These are phyloP conservation scores for Hypoxylon lenormandii DNA, from an alignment of 495 filamentous ascomycete genomes.

Conservation along the genomic window DNA sequence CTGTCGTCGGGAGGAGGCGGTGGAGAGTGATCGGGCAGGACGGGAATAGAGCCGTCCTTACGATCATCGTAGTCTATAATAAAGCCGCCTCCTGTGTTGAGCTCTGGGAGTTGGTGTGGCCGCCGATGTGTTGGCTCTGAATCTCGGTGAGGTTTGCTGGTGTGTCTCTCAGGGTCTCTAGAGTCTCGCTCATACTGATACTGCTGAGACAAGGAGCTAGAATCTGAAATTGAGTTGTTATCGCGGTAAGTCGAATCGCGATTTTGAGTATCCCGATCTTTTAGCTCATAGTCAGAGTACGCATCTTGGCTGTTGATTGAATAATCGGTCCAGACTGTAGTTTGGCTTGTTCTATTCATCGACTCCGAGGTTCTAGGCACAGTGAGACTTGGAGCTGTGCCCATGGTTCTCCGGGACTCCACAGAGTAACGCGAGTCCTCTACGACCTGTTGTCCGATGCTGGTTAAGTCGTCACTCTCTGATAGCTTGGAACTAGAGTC, in stretches of 20 bases:
- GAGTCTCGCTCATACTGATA: slow-evolving; percentile 44
- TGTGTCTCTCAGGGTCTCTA: slow-evolving; percentile 37
- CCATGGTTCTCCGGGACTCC: slow-evolving; percentile 48
- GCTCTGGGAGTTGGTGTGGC: slow-evolving; percentile 55
- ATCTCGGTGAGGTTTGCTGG: slow-evolving; percentile 34
- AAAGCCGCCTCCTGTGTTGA: slow-evolving; percentile 54
- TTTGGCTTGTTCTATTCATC: slow-evolving; percentile 62
- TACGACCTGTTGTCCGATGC: slow-evolving; percentile 15
- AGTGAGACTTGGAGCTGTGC: slow-evolving; percentile 50
- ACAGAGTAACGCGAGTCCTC: slow-evolving; percentile 45
- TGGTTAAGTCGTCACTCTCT: slow-evolving; percentile 23
- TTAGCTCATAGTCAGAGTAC: slow-evolving; percentile 45
- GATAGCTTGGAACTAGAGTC: slow-evolving; percentile 20
- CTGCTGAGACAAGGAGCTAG: slow-evolving; percentile 46
- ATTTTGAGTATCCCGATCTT: slow-evolving; percentile 45
- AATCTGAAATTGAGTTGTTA: slow-evolving; percentile 46
- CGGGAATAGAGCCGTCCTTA: slow-evolving; percentile 45
- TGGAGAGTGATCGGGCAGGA: slow-evolving; percentile 54
- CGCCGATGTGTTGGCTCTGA: slow-evolving; percentile 27
- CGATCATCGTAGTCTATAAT: slow-evolving; percentile 44
- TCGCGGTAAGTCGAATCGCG: slow-evolving; percentile 45
- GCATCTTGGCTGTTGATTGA: slow-evolving; percentile 63
- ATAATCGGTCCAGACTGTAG: slow-evolving; percentile 68
- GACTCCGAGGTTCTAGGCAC: slow-evolving; percentile 60
- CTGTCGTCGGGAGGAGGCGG: slow-evolving; percentile 46